A percentile compares a stretch with the other conserved stretches of the same genome.
phyloP scores from a whole-genome alignment of 306 rosid genomes.

The Vigna trinervia region DNA sequence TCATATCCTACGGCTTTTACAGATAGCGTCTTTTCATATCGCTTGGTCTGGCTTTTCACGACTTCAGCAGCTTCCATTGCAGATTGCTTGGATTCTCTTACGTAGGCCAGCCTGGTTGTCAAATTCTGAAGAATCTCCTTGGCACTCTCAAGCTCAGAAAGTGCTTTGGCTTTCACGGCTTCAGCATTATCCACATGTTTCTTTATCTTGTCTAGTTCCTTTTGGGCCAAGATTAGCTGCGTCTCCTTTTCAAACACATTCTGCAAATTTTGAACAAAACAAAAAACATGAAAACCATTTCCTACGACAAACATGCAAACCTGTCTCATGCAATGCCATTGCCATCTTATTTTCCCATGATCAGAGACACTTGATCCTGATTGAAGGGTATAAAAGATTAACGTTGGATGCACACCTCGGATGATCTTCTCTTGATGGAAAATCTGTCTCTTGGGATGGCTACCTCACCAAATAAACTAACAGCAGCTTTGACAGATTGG shows the following conservation, averaged over 20 bases:
- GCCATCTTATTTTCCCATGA: neutral
- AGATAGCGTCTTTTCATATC: conserved; percentile 55
- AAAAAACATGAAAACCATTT: conserved; percentile 26
- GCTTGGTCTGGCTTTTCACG: conserved; percentile 54
- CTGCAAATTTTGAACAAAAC: conserved; percentile 45
- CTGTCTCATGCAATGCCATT: conserved; percentile 16
- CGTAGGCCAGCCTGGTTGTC: conserved; percentile 54
- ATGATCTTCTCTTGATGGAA: conserved; percentile 58
- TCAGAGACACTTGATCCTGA: neutral
- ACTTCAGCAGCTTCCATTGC: conserved; percentile 66
- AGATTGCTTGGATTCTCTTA: conserved; percentile 62
- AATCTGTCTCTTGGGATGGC: conserved; percentile 58
- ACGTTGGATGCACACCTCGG: conserved; percentile 59
- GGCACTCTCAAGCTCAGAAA: conserved; percentile 73
- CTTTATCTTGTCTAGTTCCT: conserved; percentile 62
- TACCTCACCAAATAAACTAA: conserved; percentile 85
- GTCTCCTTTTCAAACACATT: conserved; percentile 78
- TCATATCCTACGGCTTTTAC: conserved; percentile 51
- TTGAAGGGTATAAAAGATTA: neutral
- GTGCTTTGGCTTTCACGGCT: conserved; percentile 55
- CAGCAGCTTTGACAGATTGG: conserved; percentile 97
- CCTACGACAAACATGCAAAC: conserved; percentile 26
- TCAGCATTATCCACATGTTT: conserved; percentile 56
- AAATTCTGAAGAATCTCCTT: conserved; percentile 59
- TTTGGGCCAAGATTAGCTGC: conserved; percentile 70